phyloP scores from a whole-genome alignment of 2,329 filamentous ascomycete species.

The Lomentospora prolificans region DNA sequence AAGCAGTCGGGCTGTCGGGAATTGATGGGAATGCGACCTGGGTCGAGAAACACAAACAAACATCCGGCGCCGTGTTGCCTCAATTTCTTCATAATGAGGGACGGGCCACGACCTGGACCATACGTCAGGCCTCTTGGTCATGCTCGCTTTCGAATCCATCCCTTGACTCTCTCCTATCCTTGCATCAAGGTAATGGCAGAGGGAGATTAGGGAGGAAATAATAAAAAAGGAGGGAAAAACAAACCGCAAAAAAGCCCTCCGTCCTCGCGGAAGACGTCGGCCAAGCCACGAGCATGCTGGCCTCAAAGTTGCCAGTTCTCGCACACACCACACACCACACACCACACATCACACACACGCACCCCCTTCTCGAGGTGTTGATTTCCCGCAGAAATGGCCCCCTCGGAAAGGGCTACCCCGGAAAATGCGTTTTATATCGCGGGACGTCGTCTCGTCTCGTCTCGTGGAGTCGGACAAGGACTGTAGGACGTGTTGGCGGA shows the following conservation, averaged over 20 bases:
- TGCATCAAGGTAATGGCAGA: too few species aligned
- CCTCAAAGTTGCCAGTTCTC: too few species aligned
- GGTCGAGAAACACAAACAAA: background rate
- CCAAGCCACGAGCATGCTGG: too few species aligned
- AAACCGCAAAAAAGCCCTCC: too few species aligned
- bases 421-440: background rate
- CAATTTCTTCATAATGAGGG: background rate
- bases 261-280: too few species aligned
- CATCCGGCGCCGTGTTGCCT: background rate
- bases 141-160: background rate
- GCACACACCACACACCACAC: too few species aligned
- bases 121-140: background rate
- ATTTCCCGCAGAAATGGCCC: background rate
- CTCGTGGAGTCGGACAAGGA: background rate
- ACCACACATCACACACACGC: too few species aligned
- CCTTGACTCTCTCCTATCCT: background rate
- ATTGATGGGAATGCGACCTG: background rate
- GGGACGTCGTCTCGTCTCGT: background rate
- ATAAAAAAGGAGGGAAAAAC: too few species aligned
- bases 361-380: background rate
- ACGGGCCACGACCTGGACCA: background rate
- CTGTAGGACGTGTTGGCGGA: background rate
- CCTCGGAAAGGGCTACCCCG: background rate
- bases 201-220: too few species aligned
- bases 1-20: background rate